Base-by-base conservation (phyloP, 352 stramenopile species). In the Pilasporangium apinafurcum region DNA sequence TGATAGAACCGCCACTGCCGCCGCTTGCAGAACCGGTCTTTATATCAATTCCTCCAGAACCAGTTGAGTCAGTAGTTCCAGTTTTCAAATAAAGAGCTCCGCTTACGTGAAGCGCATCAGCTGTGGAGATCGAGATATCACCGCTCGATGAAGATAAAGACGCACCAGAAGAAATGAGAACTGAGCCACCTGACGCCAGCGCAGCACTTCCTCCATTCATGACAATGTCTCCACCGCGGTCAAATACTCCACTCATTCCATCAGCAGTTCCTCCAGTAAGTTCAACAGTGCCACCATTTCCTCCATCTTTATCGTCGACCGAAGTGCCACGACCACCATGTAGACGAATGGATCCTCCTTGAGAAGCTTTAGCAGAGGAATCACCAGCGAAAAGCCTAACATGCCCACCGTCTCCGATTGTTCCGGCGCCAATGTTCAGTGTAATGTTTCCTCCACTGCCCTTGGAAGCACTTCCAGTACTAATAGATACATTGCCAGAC, bases 401-500 rank as follows among this genome's bases (percentile, higher is more conserved):
- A 31, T 62, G 37, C 25, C 80, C 82, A 24, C 76, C 77, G 60
- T 78, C 61, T 20, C 72, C 65, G 29, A 65, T 35, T 42, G 59
- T 59, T 9, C 61, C 73, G 35, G 51, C 22, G 20, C 78, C 75
- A 22, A 83, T 59, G 9, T 39, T 41, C 4, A 92, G 37, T 2
- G 57, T 81, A 27, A 94, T 70, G 48, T 79, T 75, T 10, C 83
- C 83, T 27, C 64, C 77, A 12, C 60, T 55, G 21, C 74, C 73
- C 16, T 59, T 70, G 20, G 57, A 38, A 3, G 69, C 66, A 30
- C 47, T 58, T 16, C 82, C 83, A 36, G 77, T 91, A 16, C 40
- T 31, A 40, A 96, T n/a, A 28, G 74, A 65, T 9, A 96, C 47
- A 55, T 73, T 76, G 40, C 79, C 79, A 8, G 77, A 85, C 7